These are phyloP conservation scores for Fraxinus platypoda DNA, from an alignment of 305 asterid species.

Conservation along the genomic window DNA sequence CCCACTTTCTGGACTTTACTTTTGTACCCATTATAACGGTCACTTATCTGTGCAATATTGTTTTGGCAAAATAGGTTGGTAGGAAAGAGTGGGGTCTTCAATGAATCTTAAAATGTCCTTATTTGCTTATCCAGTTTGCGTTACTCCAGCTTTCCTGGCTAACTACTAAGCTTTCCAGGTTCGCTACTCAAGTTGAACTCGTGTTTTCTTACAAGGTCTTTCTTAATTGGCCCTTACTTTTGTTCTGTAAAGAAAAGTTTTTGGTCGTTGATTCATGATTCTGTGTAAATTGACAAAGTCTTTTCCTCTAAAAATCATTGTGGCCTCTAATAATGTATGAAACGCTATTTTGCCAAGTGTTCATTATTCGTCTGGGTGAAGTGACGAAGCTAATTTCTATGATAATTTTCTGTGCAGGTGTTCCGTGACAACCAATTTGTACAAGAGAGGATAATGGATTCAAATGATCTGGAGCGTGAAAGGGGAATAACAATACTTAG, in stretches of 20 bases:
- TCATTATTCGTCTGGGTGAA: background rate
- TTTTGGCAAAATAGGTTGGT: background rate
- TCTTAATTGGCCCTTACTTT: background rate
- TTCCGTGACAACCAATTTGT: constrained; percentile 92
- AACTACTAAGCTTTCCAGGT: background rate
- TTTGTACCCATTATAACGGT: background rate
- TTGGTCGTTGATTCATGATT: background rate
- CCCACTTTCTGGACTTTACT: background rate
- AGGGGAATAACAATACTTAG: constrained; percentile 98
- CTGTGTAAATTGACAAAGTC: background rate
- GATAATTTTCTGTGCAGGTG: constrained; percentile 56
- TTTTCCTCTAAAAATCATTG: background rate
- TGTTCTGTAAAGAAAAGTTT: background rate
- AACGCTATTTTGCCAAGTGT: background rate
- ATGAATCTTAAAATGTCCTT: background rate
- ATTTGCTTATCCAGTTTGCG: background rate
- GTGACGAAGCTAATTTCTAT: constrained; percentile 1
- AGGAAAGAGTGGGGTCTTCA: background rate
- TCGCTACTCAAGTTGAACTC: background rate
- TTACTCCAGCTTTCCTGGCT: background rate
- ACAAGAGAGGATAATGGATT: constrained; percentile 97
- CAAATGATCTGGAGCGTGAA: constrained; percentile 97
- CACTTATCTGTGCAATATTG: background rate
- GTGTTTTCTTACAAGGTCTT: background rate
- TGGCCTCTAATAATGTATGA: background rate